phyloP scores from a whole-genome alignment of 2,329 filamentous ascomycete genomes.

The Dothideomycetes sp. region DNA sequence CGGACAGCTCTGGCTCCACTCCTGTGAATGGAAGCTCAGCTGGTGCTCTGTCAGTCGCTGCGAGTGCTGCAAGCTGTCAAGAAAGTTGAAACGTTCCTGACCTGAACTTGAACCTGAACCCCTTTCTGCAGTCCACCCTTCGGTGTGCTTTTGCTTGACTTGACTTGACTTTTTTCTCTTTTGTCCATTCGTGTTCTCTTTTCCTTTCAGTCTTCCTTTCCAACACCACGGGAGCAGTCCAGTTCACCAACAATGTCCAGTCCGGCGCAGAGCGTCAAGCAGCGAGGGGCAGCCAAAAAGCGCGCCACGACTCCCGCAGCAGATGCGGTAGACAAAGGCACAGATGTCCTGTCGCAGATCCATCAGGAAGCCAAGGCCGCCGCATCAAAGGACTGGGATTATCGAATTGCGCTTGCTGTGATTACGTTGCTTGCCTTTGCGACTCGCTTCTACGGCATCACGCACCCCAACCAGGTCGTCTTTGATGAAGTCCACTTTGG shows the following conservation, averaged over 20 bases:
- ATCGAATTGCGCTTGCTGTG: constrained; percentile 64
- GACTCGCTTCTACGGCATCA: constrained; percentile 93
- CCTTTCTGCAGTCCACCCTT: neutral
- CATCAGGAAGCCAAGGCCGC: constrained; percentile 21
- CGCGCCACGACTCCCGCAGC: constrained; percentile 8
- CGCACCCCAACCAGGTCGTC: constrained; percentile 89
- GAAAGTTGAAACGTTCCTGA: neutral
- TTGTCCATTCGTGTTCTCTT: neutral
- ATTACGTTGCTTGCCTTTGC: constrained; percentile 78
- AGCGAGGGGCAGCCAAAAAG: constrained; percentile 8
- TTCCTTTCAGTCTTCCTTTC: neutral
- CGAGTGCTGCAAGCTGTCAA: neutral
- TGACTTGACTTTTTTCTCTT: neutral
- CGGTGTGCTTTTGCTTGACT: neutral
- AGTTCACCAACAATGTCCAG: too few species aligned
- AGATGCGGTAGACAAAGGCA: constrained; percentile 23
- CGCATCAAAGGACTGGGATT: constrained; percentile 56
- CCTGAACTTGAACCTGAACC: neutral
- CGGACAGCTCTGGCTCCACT: too few species aligned
- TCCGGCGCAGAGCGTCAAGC: constrained; percentile 7
- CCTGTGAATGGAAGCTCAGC: too few species aligned
- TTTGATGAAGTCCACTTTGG: constrained; percentile 99
- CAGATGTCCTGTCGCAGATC: constrained; percentile 27
- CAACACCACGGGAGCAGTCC: too few species aligned
- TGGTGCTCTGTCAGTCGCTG: too few species aligned